A percentile compares a stretch with the other conserved stretches of the same genome.
Evolutionary conservation across 2,329 filamentous ascomycete species (phyloP).

Genomic region (Seiridium unicorne): DNA sequence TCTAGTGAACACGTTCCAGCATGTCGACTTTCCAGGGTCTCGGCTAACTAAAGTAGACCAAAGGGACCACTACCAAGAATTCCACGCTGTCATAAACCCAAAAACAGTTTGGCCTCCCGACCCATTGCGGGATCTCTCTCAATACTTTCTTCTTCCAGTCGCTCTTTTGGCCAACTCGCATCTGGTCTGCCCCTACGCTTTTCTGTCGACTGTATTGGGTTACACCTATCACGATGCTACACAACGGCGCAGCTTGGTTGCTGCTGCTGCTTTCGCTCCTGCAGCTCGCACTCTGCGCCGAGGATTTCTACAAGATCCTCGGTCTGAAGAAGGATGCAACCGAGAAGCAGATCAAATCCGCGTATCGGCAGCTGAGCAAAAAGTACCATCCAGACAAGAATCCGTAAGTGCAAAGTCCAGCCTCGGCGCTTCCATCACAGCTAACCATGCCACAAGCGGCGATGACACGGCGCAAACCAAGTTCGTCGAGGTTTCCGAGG

Average conservation of each 20-base stretch:
- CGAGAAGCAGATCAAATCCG: constrained; percentile 88
- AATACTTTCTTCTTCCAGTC: neutral
- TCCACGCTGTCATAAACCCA: constrained; percentile 5
- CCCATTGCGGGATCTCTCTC: neutral
- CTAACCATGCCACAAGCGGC: constrained; percentile 48
- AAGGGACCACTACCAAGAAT: neutral
- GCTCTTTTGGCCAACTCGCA: neutral
- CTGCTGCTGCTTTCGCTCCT: constrained; percentile 53
- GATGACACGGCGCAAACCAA: constrained; percentile 80
- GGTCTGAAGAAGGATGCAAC: constrained; percentile 76
- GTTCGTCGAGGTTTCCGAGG: constrained; percentile 91
- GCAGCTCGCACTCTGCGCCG: constrained; percentile 54
- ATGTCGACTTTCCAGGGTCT: constrained; percentile 4
- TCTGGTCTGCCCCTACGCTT: neutral
- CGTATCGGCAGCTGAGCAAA: constrained; percentile 89
- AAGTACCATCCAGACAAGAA: constrained; percentile 99
- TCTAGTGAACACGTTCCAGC: constrained; percentile 11
- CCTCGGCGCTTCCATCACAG: neutral
- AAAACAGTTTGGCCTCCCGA: neutral
- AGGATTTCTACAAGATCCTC: constrained; percentile 84
- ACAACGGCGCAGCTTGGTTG: constrained; percentile 46
- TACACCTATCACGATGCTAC: constrained; percentile 43
- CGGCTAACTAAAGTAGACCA: neutral
- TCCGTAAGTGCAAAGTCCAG: constrained; percentile 58
- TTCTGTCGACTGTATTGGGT: neutral